These are phyloP conservation scores for Pseudogymnoascus sp. DNA, from an alignment of 2,329 filamentous ascomycete genomes.

Conservation along the genomic window DNA sequence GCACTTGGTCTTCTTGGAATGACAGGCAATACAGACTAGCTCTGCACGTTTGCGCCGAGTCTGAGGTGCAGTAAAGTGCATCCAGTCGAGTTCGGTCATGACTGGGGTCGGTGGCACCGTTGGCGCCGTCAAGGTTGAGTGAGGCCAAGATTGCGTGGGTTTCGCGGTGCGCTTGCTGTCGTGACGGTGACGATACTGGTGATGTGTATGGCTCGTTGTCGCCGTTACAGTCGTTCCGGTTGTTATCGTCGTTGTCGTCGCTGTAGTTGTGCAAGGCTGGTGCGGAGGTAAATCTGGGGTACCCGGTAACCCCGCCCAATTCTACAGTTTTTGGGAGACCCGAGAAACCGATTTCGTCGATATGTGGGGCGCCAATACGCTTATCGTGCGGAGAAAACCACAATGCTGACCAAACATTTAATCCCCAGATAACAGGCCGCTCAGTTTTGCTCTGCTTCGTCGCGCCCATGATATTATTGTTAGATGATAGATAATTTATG, in stretches of 20 bases:
- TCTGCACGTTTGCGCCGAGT: constrained; percentile 33
- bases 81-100: constrained; percentile 26
- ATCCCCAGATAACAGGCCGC: no score
- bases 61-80: constrained; percentile 26
- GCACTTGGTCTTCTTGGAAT: constrained; percentile 35
- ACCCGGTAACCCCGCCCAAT: not conserved
- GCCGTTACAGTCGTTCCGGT: not conserved
- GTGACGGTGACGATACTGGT: not conserved
- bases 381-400: no score
- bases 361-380: no score
- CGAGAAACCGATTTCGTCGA: no score
- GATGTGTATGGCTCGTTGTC: not conserved
- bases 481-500: no score
- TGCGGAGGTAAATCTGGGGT: not conserved
- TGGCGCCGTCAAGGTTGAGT: not conserved
- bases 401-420: no score
- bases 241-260: no score
- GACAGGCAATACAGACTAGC: constrained; percentile 30
- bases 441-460: no score
- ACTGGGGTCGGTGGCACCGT: not conserved
- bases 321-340: no score
- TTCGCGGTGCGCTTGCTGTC: not conserved
- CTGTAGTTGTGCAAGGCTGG: not conserved
- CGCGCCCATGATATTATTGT: no score
- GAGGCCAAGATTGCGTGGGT: not conserved